Percentiles rank a stretch among this genome's conserved stretches.
Evolutionary conservation across 129 eudicot species (phyloP).

Genomic region (Oenanthe sinensis): DNA sequence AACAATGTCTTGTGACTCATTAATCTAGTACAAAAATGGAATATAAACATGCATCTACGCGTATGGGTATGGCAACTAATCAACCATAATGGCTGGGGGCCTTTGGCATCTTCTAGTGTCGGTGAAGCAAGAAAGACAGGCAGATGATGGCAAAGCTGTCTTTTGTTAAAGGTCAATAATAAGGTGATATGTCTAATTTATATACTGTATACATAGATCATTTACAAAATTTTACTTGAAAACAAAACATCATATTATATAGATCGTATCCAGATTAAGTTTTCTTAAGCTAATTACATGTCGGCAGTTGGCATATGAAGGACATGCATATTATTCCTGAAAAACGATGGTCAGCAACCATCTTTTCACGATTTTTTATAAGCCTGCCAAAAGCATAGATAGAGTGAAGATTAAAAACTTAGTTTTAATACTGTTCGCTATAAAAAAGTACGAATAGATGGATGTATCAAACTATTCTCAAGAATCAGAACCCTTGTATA

Average conservation of each 20-base stretch:
- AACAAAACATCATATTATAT: too few relatives aligned
- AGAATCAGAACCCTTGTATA: too few relatives aligned
- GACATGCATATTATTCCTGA: background rate
- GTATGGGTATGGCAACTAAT: background rate
- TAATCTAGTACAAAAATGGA: background rate
- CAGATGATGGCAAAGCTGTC: slow-evolving; percentile 84
- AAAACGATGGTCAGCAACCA: too few relatives aligned
- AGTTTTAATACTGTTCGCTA: too few relatives aligned
- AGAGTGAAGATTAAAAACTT: too few relatives aligned
- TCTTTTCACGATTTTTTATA: too few relatives aligned
- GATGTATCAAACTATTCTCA: too few relatives aligned
- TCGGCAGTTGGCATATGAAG: background rate
- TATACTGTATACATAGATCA: background rate
- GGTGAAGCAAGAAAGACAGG: slow-evolving; percentile 60
- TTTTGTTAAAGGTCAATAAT: slow-evolving; percentile 8
- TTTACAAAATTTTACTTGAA: too few relatives aligned
- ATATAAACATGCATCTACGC: background rate
- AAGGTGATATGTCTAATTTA: background rate
- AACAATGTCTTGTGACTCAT: background rate
- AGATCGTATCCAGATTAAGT: background rate
- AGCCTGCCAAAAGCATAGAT: too few relatives aligned
- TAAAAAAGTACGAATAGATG: too few relatives aligned
- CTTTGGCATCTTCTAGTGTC: slow-evolving; percentile 4
- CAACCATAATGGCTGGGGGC: background rate
- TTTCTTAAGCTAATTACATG: background rate